Base-by-base conservation (phyloP, 768 basidiomycete species). In the Dendrothele bispora region DNA sequence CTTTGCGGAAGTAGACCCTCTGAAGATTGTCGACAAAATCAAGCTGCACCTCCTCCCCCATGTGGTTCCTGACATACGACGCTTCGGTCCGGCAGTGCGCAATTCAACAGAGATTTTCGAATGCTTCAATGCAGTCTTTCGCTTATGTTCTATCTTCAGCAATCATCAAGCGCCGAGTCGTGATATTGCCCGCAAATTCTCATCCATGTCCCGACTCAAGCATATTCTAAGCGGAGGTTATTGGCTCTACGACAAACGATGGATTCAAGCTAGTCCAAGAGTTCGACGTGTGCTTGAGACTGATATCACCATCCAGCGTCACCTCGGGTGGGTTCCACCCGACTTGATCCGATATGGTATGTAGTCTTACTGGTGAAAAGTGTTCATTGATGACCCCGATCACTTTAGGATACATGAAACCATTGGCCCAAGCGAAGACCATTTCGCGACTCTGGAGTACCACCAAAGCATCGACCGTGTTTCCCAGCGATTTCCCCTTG, bases 1-100 rank as follows among this genome's bases (percentile, higher is more conserved):
- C 7, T 64, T 56, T 44, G 56, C 56, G 0, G 25, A 17, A 1
- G 44, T 63, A 0, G 67, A 68, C 46, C 61, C 64, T 0, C n/a
- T 39, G 0, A 46, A 51, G 1, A 64, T 68, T 12, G 7, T 60
- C 7, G 25, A 25, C 4, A 69, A 69, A 41, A 27, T 56, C 29
- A 71, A 71, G 37, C 56, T 68, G 5, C 69, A 70, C 34, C 29
- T 68, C 0, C 59, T 72, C 5, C 20, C 52, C 10, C 66, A 69
- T 45, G 30, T 65, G 2, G 3, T 42, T 0, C 46, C 63, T 3
- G 62, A 72, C 49, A 57, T 68, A 15, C 51, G 49, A 3, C 46
- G 58, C 1, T 64, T 62, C 53, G 69, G 72, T 6, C 72, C 70
- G 0, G 54, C 59, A 1, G 54, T 71, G n/a, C 39, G 59, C 0